phyloP scores from a whole-genome alignment of 306 rosid genomes.

The Pterocarpus santalinus region DNA sequence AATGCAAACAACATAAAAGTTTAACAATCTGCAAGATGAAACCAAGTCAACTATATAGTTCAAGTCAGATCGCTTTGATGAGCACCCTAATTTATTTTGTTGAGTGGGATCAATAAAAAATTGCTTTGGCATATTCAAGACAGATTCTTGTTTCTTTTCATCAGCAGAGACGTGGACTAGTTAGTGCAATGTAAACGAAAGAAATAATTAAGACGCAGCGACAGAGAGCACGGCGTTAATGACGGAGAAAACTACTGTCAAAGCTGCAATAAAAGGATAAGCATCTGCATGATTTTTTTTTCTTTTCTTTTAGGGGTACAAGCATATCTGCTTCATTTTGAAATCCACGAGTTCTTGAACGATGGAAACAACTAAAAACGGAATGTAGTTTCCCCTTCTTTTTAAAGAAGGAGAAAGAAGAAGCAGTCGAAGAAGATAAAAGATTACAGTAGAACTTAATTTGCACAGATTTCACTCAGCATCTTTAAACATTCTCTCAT shows the following conservation, averaged over 20 bases:
- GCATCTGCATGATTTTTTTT: slow-evolving; percentile 12
- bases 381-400: not conserved
- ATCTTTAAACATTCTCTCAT: slow-evolving; percentile 62
- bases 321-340: not conserved
- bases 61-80: not conserved
- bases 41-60: not conserved
- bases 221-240: slow-evolving; percentile 21
- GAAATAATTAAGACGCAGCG: slow-evolving; percentile 36
- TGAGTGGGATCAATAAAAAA: not conserved
- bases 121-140: slow-evolving; percentile 32
- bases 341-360: slow-evolving; percentile 26
- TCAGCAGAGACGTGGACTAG: slow-evolving; percentile 24
- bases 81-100: not conserved
- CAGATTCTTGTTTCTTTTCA: slow-evolving; percentile 11
- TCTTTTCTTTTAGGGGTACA: not conserved
- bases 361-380: slow-evolving; percentile 10
- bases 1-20: not conserved
- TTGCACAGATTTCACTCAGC: slow-evolving; percentile 34
- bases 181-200: slow-evolving; percentile 31
- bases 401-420: not conserved
- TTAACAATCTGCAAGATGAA: not conserved
- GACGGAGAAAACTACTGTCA: slow-evolving; percentile 43
- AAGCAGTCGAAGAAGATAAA: slow-evolving; percentile 19
- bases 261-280: slow-evolving; percentile 43
- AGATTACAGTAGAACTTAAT: not conserved